phyloP scores from a whole-genome alignment of 805 yeast species.

The Hyphopichia homilentoma region DNA sequence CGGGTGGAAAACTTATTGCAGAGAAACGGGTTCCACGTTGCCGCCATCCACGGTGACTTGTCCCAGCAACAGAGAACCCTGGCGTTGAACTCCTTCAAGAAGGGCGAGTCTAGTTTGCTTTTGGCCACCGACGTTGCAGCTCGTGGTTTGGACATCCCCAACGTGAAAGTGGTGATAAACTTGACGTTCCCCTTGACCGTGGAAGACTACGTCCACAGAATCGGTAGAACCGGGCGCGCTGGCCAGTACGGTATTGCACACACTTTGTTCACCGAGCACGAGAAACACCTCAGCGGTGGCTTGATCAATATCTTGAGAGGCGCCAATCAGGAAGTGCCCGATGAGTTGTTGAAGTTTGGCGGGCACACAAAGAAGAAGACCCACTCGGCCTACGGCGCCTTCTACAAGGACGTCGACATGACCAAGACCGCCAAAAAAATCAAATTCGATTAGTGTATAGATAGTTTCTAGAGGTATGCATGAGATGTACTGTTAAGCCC shows the following conservation, averaged over 20 bases:
- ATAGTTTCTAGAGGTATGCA: too few species aligned
- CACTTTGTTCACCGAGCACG: conserved; percentile 94
- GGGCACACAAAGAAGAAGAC: conserved; percentile 97
- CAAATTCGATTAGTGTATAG: conserved; percentile 57
- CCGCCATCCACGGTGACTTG: conserved; percentile 96
- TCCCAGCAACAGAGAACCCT: conserved; percentile 87
- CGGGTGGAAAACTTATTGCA: conserved; percentile 76
- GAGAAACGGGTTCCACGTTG: conserved; percentile 72
- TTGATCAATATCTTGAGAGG: conserved; percentile 87
- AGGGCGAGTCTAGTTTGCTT: conserved; percentile 69
- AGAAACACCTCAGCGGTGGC: conserved; percentile 94
- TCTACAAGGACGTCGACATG: conserved; percentile 89
- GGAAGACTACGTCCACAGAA: conserved; percentile 95
- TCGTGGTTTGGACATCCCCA: conserved; percentile 95
- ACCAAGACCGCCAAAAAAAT: conserved; percentile 83
- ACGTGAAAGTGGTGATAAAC: conserved; percentile 92
- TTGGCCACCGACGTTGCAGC: conserved; percentile 99
- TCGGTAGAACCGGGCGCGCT: conserved; percentile 98
- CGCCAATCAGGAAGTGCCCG: conserved; percentile 95
- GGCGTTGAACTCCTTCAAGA: conserved; percentile 82
- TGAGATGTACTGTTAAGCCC: too few species aligned
- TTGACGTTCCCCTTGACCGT: conserved; percentile 94
- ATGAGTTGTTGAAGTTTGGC: conserved; percentile 89
- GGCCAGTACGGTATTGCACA: conserved; percentile 94
- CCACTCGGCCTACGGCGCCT: conserved; percentile 97